These are phyloP conservation scores for Protomyces lactucae-debilis DNA, from an alignment of 1,139 yeast species.

Conservation along the genomic window DNA sequence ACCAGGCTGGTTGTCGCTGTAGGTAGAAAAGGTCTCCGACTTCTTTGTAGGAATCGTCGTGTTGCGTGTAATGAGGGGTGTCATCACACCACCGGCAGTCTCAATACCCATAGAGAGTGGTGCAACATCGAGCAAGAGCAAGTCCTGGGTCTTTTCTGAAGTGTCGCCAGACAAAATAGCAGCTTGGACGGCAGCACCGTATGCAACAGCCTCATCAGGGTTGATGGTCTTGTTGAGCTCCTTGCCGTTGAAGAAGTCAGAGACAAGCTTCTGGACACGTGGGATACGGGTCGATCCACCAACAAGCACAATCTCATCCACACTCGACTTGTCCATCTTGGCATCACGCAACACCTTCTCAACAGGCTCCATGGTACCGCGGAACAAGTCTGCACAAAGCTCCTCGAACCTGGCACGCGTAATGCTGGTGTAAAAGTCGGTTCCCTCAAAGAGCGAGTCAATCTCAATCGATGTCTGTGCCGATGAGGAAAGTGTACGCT, in stretches of 20 bases:
- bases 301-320: conserved; percentile 94
- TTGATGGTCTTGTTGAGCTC: conserved; percentile 92
- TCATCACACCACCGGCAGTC: conserved; percentile 94
- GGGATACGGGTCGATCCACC: conserved; percentile 99
- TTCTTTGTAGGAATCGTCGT: conserved; percentile 90
- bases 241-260: conserved; percentile 98
- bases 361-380: conserved; percentile 94
- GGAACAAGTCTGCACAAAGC: conserved; percentile 90
- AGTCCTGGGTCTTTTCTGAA: conserved; percentile 73
- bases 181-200: conserved; percentile 94
- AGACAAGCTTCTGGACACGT: conserved; percentile 93
- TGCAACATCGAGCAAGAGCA: conserved; percentile 79
- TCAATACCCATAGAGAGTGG: conserved; percentile 89
- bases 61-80: conserved; percentile 86
- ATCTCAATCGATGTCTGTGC: conserved; percentile 96
- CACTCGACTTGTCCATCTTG: conserved; percentile 79
- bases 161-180: conserved; percentile 89
- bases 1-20: conserved; percentile 91
- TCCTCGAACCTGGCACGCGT: conserved; percentile 99
- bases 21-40: conserved; percentile 85
- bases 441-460: conserved; percentile 94
- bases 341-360: conserved; percentile 97
- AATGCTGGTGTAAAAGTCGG: conserved; percentile 91
- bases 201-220: conserved; percentile 99
- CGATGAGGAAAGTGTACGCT: conserved; percentile 96